A percentile compares a stretch with the other conserved stretches of the same genome.
Conservation (phyloP, 306 rosid genomes). For the Acacia melanoxylon region DNA sequence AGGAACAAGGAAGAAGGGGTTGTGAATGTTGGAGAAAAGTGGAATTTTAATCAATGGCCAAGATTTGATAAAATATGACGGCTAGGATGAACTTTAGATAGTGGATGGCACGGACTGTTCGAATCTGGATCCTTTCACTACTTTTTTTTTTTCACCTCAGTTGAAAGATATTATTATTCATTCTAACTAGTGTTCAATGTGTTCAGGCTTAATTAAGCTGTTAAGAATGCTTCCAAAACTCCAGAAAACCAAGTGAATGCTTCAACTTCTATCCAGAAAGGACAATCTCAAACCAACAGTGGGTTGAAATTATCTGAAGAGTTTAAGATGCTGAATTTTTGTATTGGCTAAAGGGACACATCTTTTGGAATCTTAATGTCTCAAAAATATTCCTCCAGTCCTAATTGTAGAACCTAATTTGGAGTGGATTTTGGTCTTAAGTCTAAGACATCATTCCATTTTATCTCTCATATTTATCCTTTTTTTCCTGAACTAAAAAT, state of each 20-base stretch:
- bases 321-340: slow-evolving; percentile 44
- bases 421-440: too few species aligned
- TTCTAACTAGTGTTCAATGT: slow-evolving; percentile 18
- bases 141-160: slow-evolving; percentile 18
- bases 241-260: slow-evolving; percentile 33
- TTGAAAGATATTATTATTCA: not conserved
- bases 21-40: not conserved
- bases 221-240: slow-evolving; percentile 43
- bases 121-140: not conserved
- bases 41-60: not conserved
- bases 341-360: not conserved
- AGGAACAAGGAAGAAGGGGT: not conserved
- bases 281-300: slow-evolving; percentile 45
- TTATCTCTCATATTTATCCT: too few species aligned
- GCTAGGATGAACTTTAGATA: not conserved
- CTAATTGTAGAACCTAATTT: too few species aligned
- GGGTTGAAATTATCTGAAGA: slow-evolving; percentile 60
- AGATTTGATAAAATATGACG: not conserved
- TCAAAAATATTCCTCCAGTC: too few species aligned
- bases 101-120: not conserved
- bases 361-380: not conserved
- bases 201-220: slow-evolving; percentile 68
- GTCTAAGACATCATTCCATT: too few species aligned
- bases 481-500: too few species aligned
- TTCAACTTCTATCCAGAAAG: slow-evolving; percentile 40